Evolutionary conservation across 2,329 filamentous ascomycete genomes (phyloP).

Genomic region (Neurospora sp.): DNA sequence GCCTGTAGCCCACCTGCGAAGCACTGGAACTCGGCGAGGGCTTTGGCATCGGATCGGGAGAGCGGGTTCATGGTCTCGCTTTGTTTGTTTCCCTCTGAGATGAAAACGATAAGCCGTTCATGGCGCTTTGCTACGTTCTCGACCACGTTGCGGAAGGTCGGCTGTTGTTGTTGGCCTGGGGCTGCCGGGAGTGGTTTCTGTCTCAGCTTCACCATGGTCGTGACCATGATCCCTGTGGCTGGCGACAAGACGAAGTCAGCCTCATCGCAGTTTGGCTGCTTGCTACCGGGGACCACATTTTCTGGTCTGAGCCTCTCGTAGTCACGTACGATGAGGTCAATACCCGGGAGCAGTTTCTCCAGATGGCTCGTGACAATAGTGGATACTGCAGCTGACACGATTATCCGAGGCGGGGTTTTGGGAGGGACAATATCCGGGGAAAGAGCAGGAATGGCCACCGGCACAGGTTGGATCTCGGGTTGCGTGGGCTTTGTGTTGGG

Average conservation of each 20-base stretch:
- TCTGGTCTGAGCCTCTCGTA: constrained; percentile 17
- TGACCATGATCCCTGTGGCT: constrained; percentile 57
- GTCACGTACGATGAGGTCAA: constrained; percentile 21
- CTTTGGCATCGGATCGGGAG: constrained; percentile 30
- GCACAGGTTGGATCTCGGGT: constrained; percentile 8
- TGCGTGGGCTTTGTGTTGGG: constrained; percentile 1
- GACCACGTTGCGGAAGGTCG: constrained; percentile 47
- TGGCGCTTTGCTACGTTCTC: constrained; percentile 47
- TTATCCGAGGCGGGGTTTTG: constrained; percentile 9
- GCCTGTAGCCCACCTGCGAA: constrained; percentile 33
- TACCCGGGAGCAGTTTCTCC: constrained; percentile 14
- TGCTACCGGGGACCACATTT: constrained; percentile 16
- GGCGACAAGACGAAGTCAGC: constrained; percentile 68
- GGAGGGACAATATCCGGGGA: constrained; percentile 12
- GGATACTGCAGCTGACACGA: constrained; percentile 17
- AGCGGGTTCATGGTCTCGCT: constrained; percentile 33
- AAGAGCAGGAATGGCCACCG: constrained; percentile 9
- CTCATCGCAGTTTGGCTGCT: constrained; percentile 39
- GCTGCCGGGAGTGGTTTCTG: constrained; percentile 56
- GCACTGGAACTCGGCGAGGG: constrained; percentile 39
- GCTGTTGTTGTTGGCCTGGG: constrained; percentile 31
- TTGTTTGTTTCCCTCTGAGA: constrained; percentile 42
- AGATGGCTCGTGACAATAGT: constrained; percentile 10
- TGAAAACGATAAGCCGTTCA: constrained; percentile 56
- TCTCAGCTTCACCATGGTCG: constrained; percentile 60